Evolutionary conservation across 2,329 filamentous ascomycete species (phyloP), one percentile per base, ranked within the genome.

Genomic region (Scedosporium boydii): DNA sequence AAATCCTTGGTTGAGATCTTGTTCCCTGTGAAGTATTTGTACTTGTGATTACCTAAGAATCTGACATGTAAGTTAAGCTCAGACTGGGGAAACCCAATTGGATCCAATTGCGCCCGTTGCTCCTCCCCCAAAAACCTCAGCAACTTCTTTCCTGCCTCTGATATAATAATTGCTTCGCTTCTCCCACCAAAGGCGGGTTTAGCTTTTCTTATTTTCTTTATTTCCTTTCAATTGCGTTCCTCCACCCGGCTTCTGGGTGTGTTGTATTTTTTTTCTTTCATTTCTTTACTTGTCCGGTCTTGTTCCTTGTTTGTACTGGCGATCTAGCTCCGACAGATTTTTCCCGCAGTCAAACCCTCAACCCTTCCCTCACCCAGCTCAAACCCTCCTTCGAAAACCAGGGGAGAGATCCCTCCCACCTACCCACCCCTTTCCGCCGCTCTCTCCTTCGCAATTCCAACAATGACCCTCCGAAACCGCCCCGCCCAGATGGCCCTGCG

Each of bases 401-500:
- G 16, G 44, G 14, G 18, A 46, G 29, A 34, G 2, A 34, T 34
- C 29, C 29, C 29, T n/a, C 55, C 21, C 14, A n/a, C 29, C 55
- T n/a, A 16, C 51, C 21, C 51, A 14, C 21, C 27, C 57, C 16
- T 7, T 21, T 42, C 14, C 6, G 12, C 34, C 21, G 1, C 58
- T 27, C 58, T n/a, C 14, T 12, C 58, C 23, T 38, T 29, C 41
- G 7, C 26, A 16, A n/a, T 21, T 46, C 12, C 44, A 41, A 55
- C 26, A 18, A 55, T 56, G 59, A 7, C 59, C 18, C 59, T 61
- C 48, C 59, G 59, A 29, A 9, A 26, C 21, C 59, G 59, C 59
- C 59, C 59, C 27, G 59, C 46, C 16, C 46, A 56, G 27, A 48
- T 61, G 26, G 6, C 59, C 46, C 48, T 61, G 26, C 59, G 48